A percentile compares a stretch with the other conserved stretches of the same genome.
These are phyloP conservation scores for Paspalum notatum DNA, from an alignment of 176 grass and related monocot genomes.

Conservation along the genomic window DNA sequence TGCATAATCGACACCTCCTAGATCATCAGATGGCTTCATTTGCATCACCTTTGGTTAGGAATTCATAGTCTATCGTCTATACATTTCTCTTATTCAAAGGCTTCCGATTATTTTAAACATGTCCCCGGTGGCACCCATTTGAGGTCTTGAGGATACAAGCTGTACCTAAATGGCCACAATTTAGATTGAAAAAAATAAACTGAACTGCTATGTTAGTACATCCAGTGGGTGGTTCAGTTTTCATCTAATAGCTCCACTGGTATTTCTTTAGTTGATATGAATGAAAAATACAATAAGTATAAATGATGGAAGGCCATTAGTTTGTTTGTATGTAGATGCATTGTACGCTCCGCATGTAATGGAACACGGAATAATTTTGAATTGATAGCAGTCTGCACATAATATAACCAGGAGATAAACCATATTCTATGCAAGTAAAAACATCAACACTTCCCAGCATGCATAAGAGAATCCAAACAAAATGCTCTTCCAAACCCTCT, in stretches of 20 bases:
- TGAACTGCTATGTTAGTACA: neutral
- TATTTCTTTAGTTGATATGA: constrained; percentile 12
- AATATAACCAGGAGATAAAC: constrained; percentile 13
- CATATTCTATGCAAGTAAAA: neutral
- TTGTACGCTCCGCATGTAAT: too few species aligned
- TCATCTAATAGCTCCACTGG: constrained; percentile 2
- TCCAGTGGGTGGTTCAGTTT: neutral
- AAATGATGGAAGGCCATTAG: too few species aligned
- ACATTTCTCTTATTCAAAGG: too few species aligned
- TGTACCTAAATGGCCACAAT: constrained; percentile 22
- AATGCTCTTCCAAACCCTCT: constrained; percentile 20
- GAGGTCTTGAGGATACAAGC: too few species aligned
- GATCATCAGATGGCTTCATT: too few species aligned
- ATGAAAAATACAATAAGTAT: neutral
- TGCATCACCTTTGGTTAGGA: too few species aligned
- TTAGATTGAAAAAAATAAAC: neutral
- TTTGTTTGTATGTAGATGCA: too few species aligned
- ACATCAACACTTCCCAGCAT: neutral
- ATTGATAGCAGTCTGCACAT: neutral
- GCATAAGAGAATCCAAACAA: neutral
- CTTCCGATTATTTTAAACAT: too few species aligned
- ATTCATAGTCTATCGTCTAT: too few species aligned
- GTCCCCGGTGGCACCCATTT: too few species aligned
- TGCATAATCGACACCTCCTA: too few species aligned
- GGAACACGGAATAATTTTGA: neutral